Evolutionary conservation across 2,329 filamentous ascomycete genomes (phyloP), one percentile per base, ranked within the genome.

Genomic region (Phyllachora maydis): DNA sequence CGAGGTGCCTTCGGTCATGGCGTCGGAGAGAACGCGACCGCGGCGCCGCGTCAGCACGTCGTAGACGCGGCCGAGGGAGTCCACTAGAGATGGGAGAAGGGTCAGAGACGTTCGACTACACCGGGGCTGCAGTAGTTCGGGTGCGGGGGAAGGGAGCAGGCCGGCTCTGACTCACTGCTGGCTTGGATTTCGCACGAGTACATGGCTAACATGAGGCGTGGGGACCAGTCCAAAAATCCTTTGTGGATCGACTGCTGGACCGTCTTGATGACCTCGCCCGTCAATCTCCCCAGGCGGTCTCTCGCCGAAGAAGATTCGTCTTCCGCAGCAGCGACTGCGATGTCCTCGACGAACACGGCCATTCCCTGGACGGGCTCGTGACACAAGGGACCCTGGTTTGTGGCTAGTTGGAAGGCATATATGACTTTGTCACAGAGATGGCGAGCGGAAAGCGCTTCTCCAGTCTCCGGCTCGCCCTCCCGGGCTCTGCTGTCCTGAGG

Each of bases 131-230:
- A n/a, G n/a, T n/a, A 25, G 15, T 19, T 15, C 10, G 16, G 16
- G 22, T n/a, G n/a, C n/a, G n/a, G n/a, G n/a, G n/a, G n/a, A n/a
- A n/a, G 15, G 21, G 23, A 11, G 16, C 22, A 13, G 23, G n/a
- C 13, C n/a, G 16, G 12, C 12, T 10, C 17, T 21, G 9, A 50
- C 65, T 45, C 58, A 74, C 68, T 85, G 12, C 78, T 83, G 15
- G 85, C 82, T 59, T 95, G 88, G 39, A 98, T 95, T 45, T 95
- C 88, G 45, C 85, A 92, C 26, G 69, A 81, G 54, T 98, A 98
- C 81, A 95, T 95, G 24, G 88, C 88, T 21, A 98, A 67, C 52
- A 95, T 68, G 35, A 98, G 65, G n/a, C 88, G 71, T 0, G 88
- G 78, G 18, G 75, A 85, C 88, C 88, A 98, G 55, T 95, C 88